Percentiles rank a stretch among this genome's conserved stretches.
Conservation (phyloP, 371 early-diverging fungal species). For the Apophysomyces variabilis region DNA sequence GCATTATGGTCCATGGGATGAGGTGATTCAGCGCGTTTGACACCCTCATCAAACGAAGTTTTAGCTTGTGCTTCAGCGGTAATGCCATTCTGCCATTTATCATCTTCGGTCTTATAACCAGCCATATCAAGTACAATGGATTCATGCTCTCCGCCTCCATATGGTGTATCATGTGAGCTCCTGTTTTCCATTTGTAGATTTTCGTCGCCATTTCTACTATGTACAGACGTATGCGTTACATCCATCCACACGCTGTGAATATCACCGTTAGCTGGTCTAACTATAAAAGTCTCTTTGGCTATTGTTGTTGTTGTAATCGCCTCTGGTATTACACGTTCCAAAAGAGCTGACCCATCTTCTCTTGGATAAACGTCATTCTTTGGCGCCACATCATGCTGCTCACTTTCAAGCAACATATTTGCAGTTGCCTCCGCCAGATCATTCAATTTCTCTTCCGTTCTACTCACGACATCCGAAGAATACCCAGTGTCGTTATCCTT, state of each 20-base stretch:
- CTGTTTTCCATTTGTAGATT: constrained; percentile 1
- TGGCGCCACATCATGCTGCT: constrained; percentile 15
- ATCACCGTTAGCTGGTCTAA: constrained; percentile 48
- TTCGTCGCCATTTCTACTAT: constrained; percentile 19
- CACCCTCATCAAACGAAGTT: neutral
- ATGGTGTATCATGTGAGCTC: constrained; percentile 8
- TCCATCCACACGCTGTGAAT: constrained; percentile 46
- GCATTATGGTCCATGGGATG: neutral
- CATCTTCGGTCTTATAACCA: constrained; percentile 59
- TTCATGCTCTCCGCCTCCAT: constrained; percentile 35
- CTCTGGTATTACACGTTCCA: constrained; percentile 45
- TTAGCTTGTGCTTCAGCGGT: neutral
- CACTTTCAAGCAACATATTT: neutral
- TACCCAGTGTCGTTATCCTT: constrained; percentile 7
- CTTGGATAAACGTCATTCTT: constrained; percentile 38
- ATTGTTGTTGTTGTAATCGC: constrained; percentile 51
- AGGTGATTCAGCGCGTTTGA: constrained; percentile 3
- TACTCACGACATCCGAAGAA: neutral
- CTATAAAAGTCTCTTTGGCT: constrained; percentile 51
- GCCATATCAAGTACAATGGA: constrained; percentile 63
- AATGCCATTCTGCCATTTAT: constrained; percentile 13
- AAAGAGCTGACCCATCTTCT: constrained; percentile 42
- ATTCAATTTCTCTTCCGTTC: neutral
- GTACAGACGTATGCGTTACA: constrained; percentile 44
- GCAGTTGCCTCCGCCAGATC: neutral